A percentile compares a stretch with the other conserved stretches of the same genome.
Conservation (phyloP, 306 rosid species). For the Corylus heterophylla region DNA sequence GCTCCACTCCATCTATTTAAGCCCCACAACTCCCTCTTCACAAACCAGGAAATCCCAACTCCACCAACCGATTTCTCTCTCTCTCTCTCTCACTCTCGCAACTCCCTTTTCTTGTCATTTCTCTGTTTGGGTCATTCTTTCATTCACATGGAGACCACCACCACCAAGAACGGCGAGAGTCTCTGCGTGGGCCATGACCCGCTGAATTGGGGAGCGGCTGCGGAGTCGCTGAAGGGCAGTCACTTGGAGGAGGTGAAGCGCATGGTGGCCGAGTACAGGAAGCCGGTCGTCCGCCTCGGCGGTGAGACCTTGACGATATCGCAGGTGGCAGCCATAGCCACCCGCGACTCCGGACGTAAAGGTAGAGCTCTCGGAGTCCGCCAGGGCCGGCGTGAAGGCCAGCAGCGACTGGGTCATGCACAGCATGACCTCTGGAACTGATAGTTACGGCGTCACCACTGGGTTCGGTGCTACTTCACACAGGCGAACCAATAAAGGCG, state of each 20-base stretch:
- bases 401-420: slow-evolving; percentile 97
- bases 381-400: slow-evolving; percentile 78
- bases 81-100: not conserved
- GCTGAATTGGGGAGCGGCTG: slow-evolving; percentile 66
- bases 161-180: slow-evolving; percentile 21
- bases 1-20: slow-evolving; percentile 34
- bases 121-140: slow-evolving; percentile 7
- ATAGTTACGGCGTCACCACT: slow-evolving; percentile 94
- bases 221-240: slow-evolving; percentile 61
- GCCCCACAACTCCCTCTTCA: slow-evolving; percentile 6
- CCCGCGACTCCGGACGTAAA: slow-evolving; percentile 36
- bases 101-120: not conserved
- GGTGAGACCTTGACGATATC: slow-evolving; percentile 69
- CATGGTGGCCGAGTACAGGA: slow-evolving; percentile 78
- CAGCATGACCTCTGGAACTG: slow-evolving; percentile 66
- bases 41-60: slow-evolving; percentile 26
- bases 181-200: slow-evolving; percentile 57
- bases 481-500: slow-evolving; percentile 82
- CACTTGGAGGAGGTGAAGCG: slow-evolving; percentile 89
- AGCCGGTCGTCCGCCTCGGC: slow-evolving; percentile 60
- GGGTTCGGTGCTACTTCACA: slow-evolving; percentile 95
- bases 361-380: slow-evolving; percentile 66
- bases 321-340: slow-evolving; percentile 77
- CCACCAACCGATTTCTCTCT: slow-evolving; percentile 6
- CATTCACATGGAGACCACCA: slow-evolving; percentile 36